phyloP scores from a whole-genome alignment of 495 filamentous ascomycete species.

The Penicillium daleae region DNA sequence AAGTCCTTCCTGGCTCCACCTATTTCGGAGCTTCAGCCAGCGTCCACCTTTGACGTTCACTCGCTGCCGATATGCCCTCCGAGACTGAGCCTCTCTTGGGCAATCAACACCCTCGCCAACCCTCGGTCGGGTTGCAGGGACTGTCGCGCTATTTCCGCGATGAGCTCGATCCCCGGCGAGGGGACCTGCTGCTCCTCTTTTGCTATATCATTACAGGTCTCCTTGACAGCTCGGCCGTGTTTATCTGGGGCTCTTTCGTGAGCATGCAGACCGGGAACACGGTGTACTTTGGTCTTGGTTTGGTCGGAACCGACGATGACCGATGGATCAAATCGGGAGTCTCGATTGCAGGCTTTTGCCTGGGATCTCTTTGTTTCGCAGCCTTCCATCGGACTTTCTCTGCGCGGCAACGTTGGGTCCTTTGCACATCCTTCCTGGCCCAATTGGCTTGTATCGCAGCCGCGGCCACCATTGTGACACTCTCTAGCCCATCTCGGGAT shows the following conservation, averaged over 20 bases:
- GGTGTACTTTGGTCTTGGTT: constrained; percentile 71
- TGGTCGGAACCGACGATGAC: constrained; percentile 49
- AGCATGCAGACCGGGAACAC: constrained; percentile 86
- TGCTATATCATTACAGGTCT: constrained; percentile 76
- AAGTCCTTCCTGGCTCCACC: neutral
- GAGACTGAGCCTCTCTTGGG: constrained; percentile 20
- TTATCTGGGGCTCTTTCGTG: constrained; percentile 75
- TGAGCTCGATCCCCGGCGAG: constrained; percentile 57
- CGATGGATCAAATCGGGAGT: constrained; percentile 66
- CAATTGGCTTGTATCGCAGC: constrained; percentile 56
- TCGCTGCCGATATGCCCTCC: constrained; percentile 10
- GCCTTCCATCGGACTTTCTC: constrained; percentile 62
- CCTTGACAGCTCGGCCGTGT: constrained; percentile 71
- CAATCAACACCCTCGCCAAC: no score
- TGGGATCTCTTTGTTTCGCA: constrained; percentile 67
- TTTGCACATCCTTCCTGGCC: constrained; percentile 60
- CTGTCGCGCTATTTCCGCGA: constrained; percentile 45
- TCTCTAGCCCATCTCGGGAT: constrained; percentile 35
- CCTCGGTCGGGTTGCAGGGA: neutral
- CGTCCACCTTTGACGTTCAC: no score
- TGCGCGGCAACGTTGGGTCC: constrained; percentile 60
- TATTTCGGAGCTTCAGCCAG: neutral
- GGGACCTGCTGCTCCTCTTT: constrained; percentile 63
- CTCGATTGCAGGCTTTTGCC: constrained; percentile 67
- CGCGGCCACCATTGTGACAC: constrained; percentile 64